Base-by-base conservation (phyloP, 2,329 filamentous ascomycete genomes). In the Xylariaceae sp. region DNA sequence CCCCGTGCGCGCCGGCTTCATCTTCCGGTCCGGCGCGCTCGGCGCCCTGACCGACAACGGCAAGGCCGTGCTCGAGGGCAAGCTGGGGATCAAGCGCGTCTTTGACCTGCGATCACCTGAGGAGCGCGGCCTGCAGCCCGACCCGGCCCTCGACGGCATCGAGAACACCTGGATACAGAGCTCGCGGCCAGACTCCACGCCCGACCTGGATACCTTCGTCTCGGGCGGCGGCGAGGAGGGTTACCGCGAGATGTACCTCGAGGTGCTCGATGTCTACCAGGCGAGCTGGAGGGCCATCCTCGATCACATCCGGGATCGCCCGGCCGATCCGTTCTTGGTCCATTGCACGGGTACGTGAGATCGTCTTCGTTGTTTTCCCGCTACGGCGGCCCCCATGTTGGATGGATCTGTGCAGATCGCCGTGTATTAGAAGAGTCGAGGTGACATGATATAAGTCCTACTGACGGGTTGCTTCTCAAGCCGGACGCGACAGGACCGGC, bases 401-500 rank as follows among this genome's bases (percentile, higher is more conserved):
- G n/a, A n/a, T n/a, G n/a, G n/a, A n/a, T n/a, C n/a, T n/a, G n/a
- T n/a, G n/a, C n/a, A n/a, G n/a, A n/a, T n/a, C n/a, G n/a, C n/a
- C n/a, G n/a, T n/a, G 9, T 18, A 20, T 10, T 10, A 10, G 26
- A 29, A 6, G 26, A 10, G 26, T 5, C 10, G 10, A 5, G 26
- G 26, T 29, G 26, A 29, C 26, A 12, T 10, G 32, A 14, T 37
- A 3, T 12, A 16, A 12, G 14, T 37, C 3, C 14, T 16, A 16
- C 52, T 63, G 7, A 55, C 45, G 41, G 3, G n/a, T 14, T 40
- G 2, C 18, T 1, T 45, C 37, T 21, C 50, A 12, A 83, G 81
- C 80, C 20, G 81, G 82, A 7, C 77, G 81, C 49, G 82, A 84
- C 56, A 75, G 81, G 20, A 85, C 81, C 0, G 81, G 81, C 7